Conservation (phyloP, 768 basidiomycete genomes). For the Lactarius sp. region DNA sequence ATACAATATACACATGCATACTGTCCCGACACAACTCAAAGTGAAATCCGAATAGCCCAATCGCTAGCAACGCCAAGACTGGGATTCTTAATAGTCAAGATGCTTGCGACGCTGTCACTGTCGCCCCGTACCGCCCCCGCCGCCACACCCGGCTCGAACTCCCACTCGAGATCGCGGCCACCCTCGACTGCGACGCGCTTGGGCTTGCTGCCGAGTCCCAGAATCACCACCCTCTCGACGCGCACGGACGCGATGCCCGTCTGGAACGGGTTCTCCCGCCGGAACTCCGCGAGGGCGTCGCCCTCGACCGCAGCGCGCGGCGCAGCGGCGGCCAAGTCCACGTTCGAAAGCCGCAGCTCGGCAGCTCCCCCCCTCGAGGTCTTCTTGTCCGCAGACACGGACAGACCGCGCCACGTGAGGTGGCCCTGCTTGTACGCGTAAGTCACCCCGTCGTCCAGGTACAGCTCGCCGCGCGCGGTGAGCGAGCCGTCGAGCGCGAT, state of each 20-base stretch:
- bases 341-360: conserved; percentile 45
- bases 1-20: too few relatives aligned
- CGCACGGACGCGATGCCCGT: conserved; percentile 60
- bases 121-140: conserved; percentile 35
- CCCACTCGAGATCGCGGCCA: conserved; percentile 51
- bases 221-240: conserved; percentile 76
- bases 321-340: conserved; percentile 46
- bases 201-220: conserved; percentile 67
- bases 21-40: conserved; percentile 10
- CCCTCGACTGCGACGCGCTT: conserved; percentile 48
- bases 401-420: conserved; percentile 78
- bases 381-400: conserved; percentile 40
- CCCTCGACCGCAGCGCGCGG: conserved; percentile 48
- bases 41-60: conserved; percentile 51
- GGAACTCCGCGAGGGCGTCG: conserved; percentile 45
- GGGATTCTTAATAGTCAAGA: conserved; percentile 75
- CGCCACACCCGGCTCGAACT: conserved; percentile 57
- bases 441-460: conserved; percentile 90
- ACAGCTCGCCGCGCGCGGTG: conserved; percentile 76
- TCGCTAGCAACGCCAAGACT: conserved; percentile 51
- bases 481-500: conserved; percentile 63
- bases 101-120: conserved; percentile 60
- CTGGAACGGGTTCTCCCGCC: conserved; percentile 63
- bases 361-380: conserved; percentile 36
- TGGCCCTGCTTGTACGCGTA: conserved; percentile 73